phyloP scores from a whole-genome alignment of 805 yeast species.

The Starmerella stellata region DNA sequence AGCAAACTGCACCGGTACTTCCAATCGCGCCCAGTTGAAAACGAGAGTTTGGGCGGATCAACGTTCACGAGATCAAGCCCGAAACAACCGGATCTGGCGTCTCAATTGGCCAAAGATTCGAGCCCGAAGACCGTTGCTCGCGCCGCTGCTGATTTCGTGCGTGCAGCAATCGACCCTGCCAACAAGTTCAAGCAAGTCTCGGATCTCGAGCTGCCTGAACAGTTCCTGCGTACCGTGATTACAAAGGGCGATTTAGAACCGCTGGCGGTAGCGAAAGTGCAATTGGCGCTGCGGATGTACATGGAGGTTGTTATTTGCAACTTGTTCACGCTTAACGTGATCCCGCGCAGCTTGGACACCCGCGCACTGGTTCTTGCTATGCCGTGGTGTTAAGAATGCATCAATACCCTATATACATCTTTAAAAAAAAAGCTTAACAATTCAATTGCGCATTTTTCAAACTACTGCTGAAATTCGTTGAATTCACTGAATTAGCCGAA shows the following conservation, averaged over 20 bases:
- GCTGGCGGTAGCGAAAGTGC: conserved; percentile 4
- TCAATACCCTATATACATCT: too few species aligned
- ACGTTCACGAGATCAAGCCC: conserved; percentile 5
- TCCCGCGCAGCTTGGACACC: conserved; percentile 6
- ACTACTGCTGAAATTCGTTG: too few species aligned
- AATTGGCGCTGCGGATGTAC: conserved; percentile 14
- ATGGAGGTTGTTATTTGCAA: conserved; percentile 12
- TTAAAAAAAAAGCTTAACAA: too few species aligned
- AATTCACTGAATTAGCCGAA: too few species aligned
- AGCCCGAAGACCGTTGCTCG: conserved; percentile 4
- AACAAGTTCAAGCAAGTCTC: not conserved
- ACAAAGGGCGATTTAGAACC: not conserved
- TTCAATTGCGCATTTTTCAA: too few species aligned
- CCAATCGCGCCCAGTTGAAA: conserved; percentile 47
- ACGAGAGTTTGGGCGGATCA: conserved; percentile 9
- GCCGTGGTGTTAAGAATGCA: conserved; percentile 13
- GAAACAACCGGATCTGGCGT: conserved; percentile 1
- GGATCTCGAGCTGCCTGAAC: conserved; percentile 1
- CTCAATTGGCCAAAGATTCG: not conserved
- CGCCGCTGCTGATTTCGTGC: conserved; percentile 8
- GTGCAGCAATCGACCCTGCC: not conserved
- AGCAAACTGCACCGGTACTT: conserved; percentile 65
- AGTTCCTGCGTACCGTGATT: not conserved
- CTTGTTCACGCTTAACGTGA: conserved; percentile 7
- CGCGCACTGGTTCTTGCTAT: conserved; percentile 4